These are phyloP conservation scores for Apiospora saccharicola DNA, from an alignment of 2,329 filamentous ascomycete species.

Conservation along the genomic window DNA sequence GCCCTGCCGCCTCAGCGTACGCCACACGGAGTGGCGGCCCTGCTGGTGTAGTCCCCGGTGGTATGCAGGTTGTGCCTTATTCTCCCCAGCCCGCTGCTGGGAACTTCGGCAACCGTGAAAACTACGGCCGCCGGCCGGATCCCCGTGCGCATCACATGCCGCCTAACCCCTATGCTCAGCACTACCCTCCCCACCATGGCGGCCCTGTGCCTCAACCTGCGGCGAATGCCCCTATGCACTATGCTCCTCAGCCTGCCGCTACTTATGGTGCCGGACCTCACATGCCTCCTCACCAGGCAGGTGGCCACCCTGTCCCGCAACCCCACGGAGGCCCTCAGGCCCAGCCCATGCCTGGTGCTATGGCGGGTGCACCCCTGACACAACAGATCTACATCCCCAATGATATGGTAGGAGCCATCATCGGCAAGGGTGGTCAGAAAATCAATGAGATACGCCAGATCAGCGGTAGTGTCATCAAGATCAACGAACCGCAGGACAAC, in stretches of 20 bases:
- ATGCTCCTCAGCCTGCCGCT: conserved; percentile 76
- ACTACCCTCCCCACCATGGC: conserved; percentile 71
- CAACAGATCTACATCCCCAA: conserved; percentile 99
- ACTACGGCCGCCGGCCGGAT: conserved; percentile 77
- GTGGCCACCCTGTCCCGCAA: conserved; percentile 68
- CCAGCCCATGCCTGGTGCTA: conserved; percentile 71
- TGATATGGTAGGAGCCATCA: conserved; percentile 99
- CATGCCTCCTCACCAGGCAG: conserved; percentile 75
- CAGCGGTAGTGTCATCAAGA: conserved; percentile 98
- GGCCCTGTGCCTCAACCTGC: conserved; percentile 62
- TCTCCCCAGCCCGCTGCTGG: conserved; percentile 91
- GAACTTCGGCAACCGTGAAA: conserved; percentile 90
- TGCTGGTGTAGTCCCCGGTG: conserved; percentile 91
- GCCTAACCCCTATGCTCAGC: conserved; percentile 78
- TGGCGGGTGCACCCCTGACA: conserved; percentile 85
- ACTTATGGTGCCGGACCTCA: conserved; percentile 83
- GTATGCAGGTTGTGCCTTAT: conserved; percentile 99
- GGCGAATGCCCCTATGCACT: conserved; percentile 76
- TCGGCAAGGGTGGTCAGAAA: conserved; percentile 97
- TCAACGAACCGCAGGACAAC: conserved; percentile 98
- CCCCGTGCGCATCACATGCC: conserved; percentile 78
- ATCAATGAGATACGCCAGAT: conserved; percentile 99
- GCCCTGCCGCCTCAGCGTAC: conserved; percentile 95
- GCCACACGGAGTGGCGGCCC: conserved; percentile 93
- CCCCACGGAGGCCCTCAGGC: conserved; percentile 72